These are phyloP conservation scores for Lentinula boryana DNA, from an alignment of 768 basidiomycete genomes.

Conservation along the genomic window DNA sequence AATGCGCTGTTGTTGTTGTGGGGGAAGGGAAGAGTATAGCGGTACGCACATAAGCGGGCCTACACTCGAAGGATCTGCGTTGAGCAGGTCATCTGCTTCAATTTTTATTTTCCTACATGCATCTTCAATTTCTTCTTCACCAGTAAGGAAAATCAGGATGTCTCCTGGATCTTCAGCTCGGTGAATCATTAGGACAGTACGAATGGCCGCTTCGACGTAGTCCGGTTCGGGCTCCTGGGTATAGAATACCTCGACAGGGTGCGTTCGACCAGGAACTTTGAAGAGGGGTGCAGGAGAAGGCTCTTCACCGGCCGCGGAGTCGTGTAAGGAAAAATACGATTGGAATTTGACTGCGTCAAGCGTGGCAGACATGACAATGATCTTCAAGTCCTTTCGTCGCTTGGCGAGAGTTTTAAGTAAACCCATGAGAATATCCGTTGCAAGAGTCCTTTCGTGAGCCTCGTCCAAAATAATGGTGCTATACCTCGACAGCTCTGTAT, in stretches of 20 bases:
- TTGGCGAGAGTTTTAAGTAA: constrained; percentile 82
- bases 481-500: constrained; percentile 81
- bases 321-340: constrained; percentile 72
- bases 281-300: constrained; percentile 59
- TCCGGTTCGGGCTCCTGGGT: constrained; percentile 91
- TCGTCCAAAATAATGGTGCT: constrained; percentile 99
- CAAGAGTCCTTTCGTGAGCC: constrained; percentile 95
- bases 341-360: constrained; percentile 96
- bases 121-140: constrained; percentile 98
- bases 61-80: constrained; percentile 64
- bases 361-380: constrained; percentile 98
- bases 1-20: constrained; percentile 92
- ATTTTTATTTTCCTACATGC: constrained; percentile 89
- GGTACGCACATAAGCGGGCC: constrained; percentile 90
- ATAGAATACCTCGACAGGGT: constrained; percentile 95
- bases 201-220: constrained; percentile 95
- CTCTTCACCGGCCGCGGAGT: constrained; percentile 21
- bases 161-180: constrained; percentile 93
- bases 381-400: constrained; percentile 83
- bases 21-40: constrained; percentile 91
- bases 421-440: constrained; percentile 98
- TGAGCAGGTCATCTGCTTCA: constrained; percentile 80
- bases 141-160: constrained; percentile 90
- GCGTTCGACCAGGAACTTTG: constrained; percentile 89
- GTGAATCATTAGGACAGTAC: constrained; percentile 96